Evolutionary conservation across 23 red algal species (phyloP).

Genomic region (Gracilaria gracilis): DNA sequence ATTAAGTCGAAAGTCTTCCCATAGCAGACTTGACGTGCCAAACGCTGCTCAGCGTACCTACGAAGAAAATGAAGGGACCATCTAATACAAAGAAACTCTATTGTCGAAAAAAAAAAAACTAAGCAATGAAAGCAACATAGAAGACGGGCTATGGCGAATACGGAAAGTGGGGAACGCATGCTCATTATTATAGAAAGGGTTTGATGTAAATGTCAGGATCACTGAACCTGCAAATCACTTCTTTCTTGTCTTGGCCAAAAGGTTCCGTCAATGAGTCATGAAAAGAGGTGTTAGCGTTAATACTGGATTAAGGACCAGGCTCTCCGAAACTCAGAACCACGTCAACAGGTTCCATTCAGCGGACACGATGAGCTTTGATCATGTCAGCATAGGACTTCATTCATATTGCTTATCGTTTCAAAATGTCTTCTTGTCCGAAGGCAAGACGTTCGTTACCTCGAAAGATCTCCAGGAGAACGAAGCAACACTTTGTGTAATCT

Average conservation of each 20-base stretch:
- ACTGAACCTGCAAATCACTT: background rate
- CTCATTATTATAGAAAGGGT: background rate
- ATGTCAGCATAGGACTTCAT: background rate
- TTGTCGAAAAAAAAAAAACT: no score
- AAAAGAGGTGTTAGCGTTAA: background rate
- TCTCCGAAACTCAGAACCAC: background rate
- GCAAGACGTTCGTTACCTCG: background rate
- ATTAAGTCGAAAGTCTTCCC: no score
- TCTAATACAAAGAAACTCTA: no score
- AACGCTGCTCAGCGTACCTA: no score
- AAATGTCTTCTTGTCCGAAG: background rate
- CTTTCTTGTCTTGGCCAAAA: background rate
- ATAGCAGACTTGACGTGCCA: no score
- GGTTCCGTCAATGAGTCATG: background rate
- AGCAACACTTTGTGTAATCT: no score
- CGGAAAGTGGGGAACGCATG: background rate
- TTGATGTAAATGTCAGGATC: background rate
- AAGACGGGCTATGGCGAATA: no score
- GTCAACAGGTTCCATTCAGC: background rate
- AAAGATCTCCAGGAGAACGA: background rate
- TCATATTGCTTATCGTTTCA: background rate
- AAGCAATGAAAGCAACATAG: no score
- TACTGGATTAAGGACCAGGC: background rate
- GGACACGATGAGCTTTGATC: no score
- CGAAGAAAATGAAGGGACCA: no score